Percentiles rank a stretch among this genome's conserved stretches.
phyloP scores from a whole-genome alignment of 2,329 filamentous ascomycete genomes.

The Massarina eburnea region DNA sequence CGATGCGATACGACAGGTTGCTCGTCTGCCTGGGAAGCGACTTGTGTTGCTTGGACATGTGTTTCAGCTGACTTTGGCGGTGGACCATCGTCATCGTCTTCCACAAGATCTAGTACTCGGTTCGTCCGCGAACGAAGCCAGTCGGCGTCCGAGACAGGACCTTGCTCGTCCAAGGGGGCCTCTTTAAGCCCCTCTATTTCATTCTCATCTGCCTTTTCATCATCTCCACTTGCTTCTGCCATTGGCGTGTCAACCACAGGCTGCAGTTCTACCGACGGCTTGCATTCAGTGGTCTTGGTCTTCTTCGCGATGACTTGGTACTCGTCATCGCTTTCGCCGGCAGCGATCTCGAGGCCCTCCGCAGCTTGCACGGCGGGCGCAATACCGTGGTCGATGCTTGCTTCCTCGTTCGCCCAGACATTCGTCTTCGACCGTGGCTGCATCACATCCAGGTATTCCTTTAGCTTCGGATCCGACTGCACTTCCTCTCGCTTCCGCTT shows the following conservation, averaged over 20 bases:
- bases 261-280: conserved; percentile 8
- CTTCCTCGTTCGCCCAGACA: conserved; percentile 61
- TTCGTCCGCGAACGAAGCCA: conserved; percentile 91
- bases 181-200: conserved; percentile 18
- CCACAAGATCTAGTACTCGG: conserved; percentile 78
- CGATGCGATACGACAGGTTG: conserved; percentile 6
- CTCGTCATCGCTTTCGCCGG: conserved; percentile 70
- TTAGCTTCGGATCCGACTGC: conserved; percentile 73
- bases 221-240: conserved; percentile 4
- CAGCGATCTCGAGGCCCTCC: conserved; percentile 29
- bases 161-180: conserved; percentile 24
- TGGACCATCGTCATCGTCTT: conserved; percentile 62
- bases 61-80: conserved; percentile 11
- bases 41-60: conserved; percentile 2
- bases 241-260: neutral
- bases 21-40: conserved; percentile 14
- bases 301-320: conserved; percentile 66
- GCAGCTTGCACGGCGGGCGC: conserved; percentile 19
- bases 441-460: conserved; percentile 86
- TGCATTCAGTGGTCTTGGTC: conserved; percentile 32
- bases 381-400: conserved; percentile 18
- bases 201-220: conserved; percentile 13
- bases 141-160: conserved; percentile 72
- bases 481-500: conserved; percentile 67
- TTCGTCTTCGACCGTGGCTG: conserved; percentile 66